Evolutionary conservation across 768 basidiomycete genomes (phyloP), one percentile per base, ranked within the genome.

Genomic region (Strobilomyces echinocephalus): DNA sequence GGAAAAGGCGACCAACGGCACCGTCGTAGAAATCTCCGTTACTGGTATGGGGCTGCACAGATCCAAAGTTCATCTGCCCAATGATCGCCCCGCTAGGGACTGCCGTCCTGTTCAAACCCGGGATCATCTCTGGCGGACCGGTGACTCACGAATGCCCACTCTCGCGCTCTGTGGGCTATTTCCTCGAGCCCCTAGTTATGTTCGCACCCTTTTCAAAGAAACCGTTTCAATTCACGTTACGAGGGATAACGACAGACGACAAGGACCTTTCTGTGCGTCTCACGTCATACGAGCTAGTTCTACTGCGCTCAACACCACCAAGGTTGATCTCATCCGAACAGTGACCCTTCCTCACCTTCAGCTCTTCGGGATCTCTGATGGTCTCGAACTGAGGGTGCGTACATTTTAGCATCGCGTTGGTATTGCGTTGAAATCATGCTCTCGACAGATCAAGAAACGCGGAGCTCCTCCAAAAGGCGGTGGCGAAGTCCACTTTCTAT

Each of bases 201-300:
- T 75, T 98, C 4, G 95, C 91, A 3, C 92, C 93, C 0, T 98
- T 98, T 65, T 79, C 92, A 20, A 99, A 99, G 75, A 88, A 80
- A 56, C 83, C 91, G 1, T 69, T 98, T 44, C 79, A 87, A 42
- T 67, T 95, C 28, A 95, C 87, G 0, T 69, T 98, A 50, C 82
- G 79, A 48, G 97, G 97, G 1, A 86, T 99, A 52, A 99, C 97
- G 1, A 91, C 94, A 1, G 92, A 97, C 62, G 89, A 91, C 40
- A 76, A 85, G 59, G 95, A 97, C 65, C 85, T 97, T 58, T 95
- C 92, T 28, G 95, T 94, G 59, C 55, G 81, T 69, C 16, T 30
- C 24, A 8, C 14, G 8, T 43, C 45, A 67, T 66, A 50, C 42
- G 54, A 40, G 20, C 24, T 45, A 21, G 56, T 31, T 30, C 30